phyloP scores from a whole-genome alignment of 2,329 filamentous ascomycete species.

The Chrysoporthe cubensis region DNA sequence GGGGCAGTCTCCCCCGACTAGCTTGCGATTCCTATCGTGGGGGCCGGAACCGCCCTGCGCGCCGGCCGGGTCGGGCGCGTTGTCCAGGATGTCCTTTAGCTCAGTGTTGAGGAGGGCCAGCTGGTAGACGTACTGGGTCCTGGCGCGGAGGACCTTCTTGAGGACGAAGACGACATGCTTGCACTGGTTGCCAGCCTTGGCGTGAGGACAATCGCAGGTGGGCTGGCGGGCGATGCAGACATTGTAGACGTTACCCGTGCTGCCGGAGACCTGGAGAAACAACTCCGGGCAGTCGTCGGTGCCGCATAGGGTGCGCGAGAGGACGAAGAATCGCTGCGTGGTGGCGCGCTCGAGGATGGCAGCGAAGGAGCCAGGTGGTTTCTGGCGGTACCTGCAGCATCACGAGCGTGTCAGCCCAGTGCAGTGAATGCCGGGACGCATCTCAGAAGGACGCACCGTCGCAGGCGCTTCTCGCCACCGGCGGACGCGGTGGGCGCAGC shows the following conservation, averaged over 20 bases:
- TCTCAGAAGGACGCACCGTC: constrained; percentile 14
- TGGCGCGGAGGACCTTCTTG: constrained; percentile 61
- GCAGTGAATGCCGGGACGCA: not conserved
- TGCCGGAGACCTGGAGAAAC: constrained; percentile 61
- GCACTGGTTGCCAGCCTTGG: constrained; percentile 59
- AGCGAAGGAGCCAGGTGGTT: constrained; percentile 42
- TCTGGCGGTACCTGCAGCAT: constrained; percentile 35
- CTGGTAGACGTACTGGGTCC: constrained; percentile 62
- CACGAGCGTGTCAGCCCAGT: not conserved
- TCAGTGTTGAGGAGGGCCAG: constrained; percentile 62
- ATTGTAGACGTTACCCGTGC: constrained; percentile 68
- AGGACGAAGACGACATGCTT: constrained; percentile 69
- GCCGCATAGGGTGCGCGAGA: constrained; percentile 44
- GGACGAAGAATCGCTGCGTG: constrained; percentile 50
- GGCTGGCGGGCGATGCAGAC: constrained; percentile 57
- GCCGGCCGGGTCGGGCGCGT: constrained; percentile 54
- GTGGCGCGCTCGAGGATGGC: constrained; percentile 45
- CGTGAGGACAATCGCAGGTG: constrained; percentile 60
- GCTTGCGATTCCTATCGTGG: constrained; percentile 48
- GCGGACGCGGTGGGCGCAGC: not conserved
- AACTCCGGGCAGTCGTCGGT: constrained; percentile 50
- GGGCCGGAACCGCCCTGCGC: constrained; percentile 35
- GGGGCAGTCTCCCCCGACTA: constrained; percentile 58
- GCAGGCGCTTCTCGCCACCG: constrained; percentile 22
- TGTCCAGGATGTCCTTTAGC: constrained; percentile 60